These are phyloP conservation scores for Arthromyces matolae DNA, from an alignment of 768 basidiomycete species.

Conservation along the genomic window DNA sequence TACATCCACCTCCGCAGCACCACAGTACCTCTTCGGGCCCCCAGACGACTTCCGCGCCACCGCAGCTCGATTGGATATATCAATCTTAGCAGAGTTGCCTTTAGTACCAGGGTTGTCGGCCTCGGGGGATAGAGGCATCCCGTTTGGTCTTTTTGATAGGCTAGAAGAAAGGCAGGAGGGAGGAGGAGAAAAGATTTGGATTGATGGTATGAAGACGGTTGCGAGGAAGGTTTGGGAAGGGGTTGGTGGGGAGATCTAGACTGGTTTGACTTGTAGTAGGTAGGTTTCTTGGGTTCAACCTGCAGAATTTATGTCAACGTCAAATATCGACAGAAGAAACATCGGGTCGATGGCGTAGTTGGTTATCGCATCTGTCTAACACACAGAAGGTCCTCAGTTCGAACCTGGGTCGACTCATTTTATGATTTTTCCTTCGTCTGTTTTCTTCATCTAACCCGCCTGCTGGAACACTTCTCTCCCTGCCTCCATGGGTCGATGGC, in stretches of 20 bases:
- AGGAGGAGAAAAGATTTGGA: constrained; percentile 17
- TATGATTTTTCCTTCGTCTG: no score
- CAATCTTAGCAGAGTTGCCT: constrained; percentile 78
- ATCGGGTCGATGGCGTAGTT: constrained; percentile 79
- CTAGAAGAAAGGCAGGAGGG: constrained; percentile 11
- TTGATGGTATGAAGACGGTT: constrained; percentile 13
- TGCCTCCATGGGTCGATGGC: constrained; percentile 49
- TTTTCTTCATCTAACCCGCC: no score
- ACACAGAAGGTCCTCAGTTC: constrained; percentile 28
- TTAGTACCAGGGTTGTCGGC: constrained; percentile 71
- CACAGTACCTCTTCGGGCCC: constrained; percentile 69
- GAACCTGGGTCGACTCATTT: constrained; percentile 19
- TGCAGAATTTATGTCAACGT: no score
- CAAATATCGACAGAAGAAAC: no score
- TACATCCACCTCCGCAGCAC: not conserved
- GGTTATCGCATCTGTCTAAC: constrained; percentile 84
- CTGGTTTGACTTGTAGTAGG: not conserved
- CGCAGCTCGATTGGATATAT: constrained; percentile 52
- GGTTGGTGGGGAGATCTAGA: not conserved
- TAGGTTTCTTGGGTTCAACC: not conserved
- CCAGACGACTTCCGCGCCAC: constrained; percentile 59
- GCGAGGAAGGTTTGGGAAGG: constrained; percentile 15
- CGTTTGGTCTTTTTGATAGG: constrained; percentile 17
- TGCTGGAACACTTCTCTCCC: no score
- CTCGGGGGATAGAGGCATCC: constrained; percentile 64